Percentiles rank a stretch among this genome's conserved stretches.
phyloP scores from a whole-genome alignment of 495 filamentous ascomycete genomes.

The Sabuloglossum arenarium region DNA sequence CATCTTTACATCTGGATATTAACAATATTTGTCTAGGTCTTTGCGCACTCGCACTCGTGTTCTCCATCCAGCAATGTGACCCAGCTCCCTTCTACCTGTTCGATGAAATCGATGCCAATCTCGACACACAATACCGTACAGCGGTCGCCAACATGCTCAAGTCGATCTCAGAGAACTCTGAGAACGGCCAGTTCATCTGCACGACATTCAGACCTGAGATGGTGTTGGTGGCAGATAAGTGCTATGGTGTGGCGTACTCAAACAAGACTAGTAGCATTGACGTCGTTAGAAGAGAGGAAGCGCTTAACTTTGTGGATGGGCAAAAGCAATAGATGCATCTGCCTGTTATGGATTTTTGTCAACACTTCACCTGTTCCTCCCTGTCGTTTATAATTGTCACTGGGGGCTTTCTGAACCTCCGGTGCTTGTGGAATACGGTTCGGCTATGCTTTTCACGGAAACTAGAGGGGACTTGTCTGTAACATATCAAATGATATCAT shows the following conservation, averaged over 20 bases:
- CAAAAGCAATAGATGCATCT: slow-evolving; percentile 22
- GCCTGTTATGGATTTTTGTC: no score
- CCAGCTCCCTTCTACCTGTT: slow-evolving; percentile 98
- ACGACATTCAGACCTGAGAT: slow-evolving; percentile 98
- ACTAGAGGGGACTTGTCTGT: no score
- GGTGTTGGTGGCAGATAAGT: slow-evolving; percentile 85
- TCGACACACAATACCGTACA: slow-evolving; percentile 92
- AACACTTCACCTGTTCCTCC: no score
- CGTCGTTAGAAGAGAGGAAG: slow-evolving; percentile 69
- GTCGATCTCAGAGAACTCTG: slow-evolving; percentile 35
- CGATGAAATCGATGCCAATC: slow-evolving; percentile 96
- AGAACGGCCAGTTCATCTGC: slow-evolving; percentile 37
- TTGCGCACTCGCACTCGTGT: slow-evolving; percentile 87
- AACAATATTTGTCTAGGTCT: slow-evolving; percentile 33
- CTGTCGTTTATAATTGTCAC: no score
- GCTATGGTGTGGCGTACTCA: slow-evolving; percentile 86
- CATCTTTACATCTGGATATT: not conserved
- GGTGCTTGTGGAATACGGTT: no score
- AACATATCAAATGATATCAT: no score
- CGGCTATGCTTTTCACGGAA: no score
- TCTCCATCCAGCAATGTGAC: slow-evolving; percentile 96
- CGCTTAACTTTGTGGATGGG: slow-evolving; percentile 84
- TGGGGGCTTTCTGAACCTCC: no score
- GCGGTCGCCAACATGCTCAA: slow-evolving; percentile 77
- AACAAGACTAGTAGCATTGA: slow-evolving; percentile 88